A percentile compares a stretch with the other conserved stretches of the same genome.
Conservation (phyloP, 768 basidiomycete species). For the Cystobasidiopsis lactophilus region DNA sequence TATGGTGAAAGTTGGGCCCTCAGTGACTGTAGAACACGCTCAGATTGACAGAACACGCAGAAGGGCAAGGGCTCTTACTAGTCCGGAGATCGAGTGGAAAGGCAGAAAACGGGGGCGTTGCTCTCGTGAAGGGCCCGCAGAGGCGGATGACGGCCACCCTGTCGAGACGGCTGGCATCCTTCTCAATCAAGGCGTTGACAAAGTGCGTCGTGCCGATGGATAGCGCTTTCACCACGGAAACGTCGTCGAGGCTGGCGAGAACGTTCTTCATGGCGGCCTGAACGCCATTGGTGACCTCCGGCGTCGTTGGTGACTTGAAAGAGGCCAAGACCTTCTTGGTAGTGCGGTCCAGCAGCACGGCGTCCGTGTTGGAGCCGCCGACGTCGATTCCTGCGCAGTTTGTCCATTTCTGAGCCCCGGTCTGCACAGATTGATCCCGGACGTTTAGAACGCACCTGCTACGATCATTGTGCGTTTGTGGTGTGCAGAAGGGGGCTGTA, state of each 20-base stretch:
- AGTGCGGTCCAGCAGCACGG: conserved; percentile 23
- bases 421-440: too few relatives aligned
- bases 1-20: conserved; percentile 26
- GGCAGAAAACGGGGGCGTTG: conserved; percentile 37
- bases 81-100: conserved; percentile 28
- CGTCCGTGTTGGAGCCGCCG: conserved; percentile 27
- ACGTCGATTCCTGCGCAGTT: neutral
- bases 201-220: conserved; percentile 40
- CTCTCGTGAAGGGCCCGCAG: conserved; percentile 36
- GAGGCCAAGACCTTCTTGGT: conserved; percentile 14
- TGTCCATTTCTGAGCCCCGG: too few relatives aligned
- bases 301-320: conserved; percentile 36
- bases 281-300: conserved; percentile 39
- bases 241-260: conserved; percentile 24
- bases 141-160: conserved; percentile 44
- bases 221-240: conserved; percentile 27
- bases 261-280: conserved; percentile 33
- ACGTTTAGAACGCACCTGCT: too few relatives aligned
- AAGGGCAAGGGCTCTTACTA: conserved; percentile 1
- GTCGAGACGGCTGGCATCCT: conserved; percentile 33
- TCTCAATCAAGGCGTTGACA: conserved; percentile 40
- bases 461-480: too few relatives aligned
- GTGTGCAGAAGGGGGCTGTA: too few relatives aligned
- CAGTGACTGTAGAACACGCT: conserved; percentile 14
- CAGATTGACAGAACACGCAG: neutral